Percentiles rank a stretch among this genome's conserved stretches.
These are phyloP conservation scores for Cryptosporidium meleagridis DNA, from an alignment of 169 alveolate genomes.

Conservation along the genomic window DNA sequence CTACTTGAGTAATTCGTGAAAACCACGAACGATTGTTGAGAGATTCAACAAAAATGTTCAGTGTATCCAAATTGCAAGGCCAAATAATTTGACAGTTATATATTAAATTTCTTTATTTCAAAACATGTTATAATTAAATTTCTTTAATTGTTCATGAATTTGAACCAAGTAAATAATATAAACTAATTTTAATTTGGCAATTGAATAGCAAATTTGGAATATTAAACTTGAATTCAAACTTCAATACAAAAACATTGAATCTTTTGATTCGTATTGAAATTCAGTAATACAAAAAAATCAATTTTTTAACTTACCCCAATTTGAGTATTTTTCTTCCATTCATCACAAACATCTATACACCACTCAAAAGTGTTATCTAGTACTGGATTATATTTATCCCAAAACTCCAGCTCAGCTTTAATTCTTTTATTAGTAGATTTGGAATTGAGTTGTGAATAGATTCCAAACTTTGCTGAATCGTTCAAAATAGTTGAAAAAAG, in stretches of 20 bases:
- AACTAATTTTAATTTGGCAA: not conserved
- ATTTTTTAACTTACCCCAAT: slow-evolving; percentile 55
- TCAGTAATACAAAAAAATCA: not conserved
- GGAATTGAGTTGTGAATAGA: not conserved
- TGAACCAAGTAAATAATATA: not conserved
- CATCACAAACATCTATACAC: slow-evolving; percentile 60
- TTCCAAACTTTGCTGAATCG: not conserved
- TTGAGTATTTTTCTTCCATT: slow-evolving; percentile 59
- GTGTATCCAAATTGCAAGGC: not conserved
- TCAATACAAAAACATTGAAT: not conserved
- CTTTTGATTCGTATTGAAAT: not conserved
- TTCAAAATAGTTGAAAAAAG: not conserved
- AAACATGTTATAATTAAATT: not conserved
- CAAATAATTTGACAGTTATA: not conserved
- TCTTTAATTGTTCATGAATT: not conserved
- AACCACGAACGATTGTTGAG: slow-evolving; percentile 28
- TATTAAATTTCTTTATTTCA: not conserved
- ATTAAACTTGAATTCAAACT: not conserved
- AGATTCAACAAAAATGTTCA: not conserved
- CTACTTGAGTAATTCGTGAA: slow-evolving; percentile 23
- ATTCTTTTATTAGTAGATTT: slow-evolving; percentile 16
- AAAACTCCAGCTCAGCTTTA: slow-evolving; percentile 5
- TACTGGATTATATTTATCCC: slow-evolving; percentile 31
- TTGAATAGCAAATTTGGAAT: not conserved
- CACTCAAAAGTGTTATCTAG: slow-evolving; percentile 40